These are phyloP conservation scores for Rhizoclosmatium sp. DNA, from an alignment of 192 early-diverging fungal genomes.

Conservation along the genomic window DNA sequence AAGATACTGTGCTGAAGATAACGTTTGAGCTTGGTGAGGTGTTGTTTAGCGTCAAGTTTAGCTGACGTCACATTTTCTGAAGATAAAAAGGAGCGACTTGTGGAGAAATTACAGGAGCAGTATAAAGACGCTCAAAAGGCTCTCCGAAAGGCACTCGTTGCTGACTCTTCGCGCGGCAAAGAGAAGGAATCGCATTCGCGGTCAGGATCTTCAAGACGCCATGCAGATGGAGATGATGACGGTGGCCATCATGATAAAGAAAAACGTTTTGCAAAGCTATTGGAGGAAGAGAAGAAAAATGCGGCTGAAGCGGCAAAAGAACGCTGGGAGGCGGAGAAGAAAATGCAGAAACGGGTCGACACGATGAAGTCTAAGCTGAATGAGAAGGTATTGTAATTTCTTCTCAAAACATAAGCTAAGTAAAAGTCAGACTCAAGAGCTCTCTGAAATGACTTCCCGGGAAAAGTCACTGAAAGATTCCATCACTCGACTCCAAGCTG, in stretches of 20 bases:
- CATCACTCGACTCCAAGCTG: constrained; percentile 1
- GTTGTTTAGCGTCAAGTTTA: not conserved
- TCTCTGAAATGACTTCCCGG: not conserved
- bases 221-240: not conserved
- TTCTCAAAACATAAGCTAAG: not conserved
- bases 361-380: constrained; percentile 44
- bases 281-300: constrained; percentile 25
- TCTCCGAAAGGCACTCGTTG: not conserved
- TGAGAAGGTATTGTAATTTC: constrained; percentile 30
- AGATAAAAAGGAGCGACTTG: constrained; percentile 25
- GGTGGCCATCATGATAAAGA: constrained; percentile 7
- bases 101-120: constrained; percentile 21
- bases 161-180: not conserved
- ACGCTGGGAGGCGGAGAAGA: constrained; percentile 52
- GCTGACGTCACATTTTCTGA: not conserved
- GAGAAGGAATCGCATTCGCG: constrained; percentile 5
- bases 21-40: constrained; percentile 29
- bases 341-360: constrained; percentile 37
- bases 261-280: constrained; percentile 13
- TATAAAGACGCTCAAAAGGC: constrained; percentile 31
- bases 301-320: constrained; percentile 27
- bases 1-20: not conserved
- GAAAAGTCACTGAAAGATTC: constrained; percentile 33
- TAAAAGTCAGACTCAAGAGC: constrained; percentile 21
- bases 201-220: not conserved